Base-by-base conservation (phyloP, 225 moss, liverwort and hornwort genomes). In the Anthoceros angustus region DNA sequence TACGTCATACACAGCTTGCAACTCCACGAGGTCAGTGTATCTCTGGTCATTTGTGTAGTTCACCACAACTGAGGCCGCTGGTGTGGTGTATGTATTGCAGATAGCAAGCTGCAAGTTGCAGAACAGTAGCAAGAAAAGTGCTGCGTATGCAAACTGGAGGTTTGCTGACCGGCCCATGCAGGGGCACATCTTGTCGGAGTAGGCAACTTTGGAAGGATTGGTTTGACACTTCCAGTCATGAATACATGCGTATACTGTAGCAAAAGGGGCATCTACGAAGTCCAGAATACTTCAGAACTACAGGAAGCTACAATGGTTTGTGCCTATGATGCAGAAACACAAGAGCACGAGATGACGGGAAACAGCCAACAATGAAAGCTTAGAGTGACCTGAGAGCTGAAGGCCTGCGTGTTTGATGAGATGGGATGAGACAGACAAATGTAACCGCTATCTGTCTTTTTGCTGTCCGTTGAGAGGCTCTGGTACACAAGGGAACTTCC, bases 1-100 rank as follows among this genome's bases (percentile, higher is more conserved):
- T 65, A 74, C 64, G 64, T 63, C 71, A 65, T 80, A 67, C 7
- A 80, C 74, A 16, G 74, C 77, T 48, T 71, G 74, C 77, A 77
- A 42, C 64, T 80, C 80, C 69, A 71, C 69, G 32, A 73, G 77
- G 63, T 73, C 77, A 42, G 74, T 80, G 45, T 16, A 16, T 46
- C 45, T 46, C 12, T 11, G 12, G 16, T 46, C 10, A 46, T 46
- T 16, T 16, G 45, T 2, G 45, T 46, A 46, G 16, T 46, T 46
- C 45, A 16, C 12, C 11, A 6, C 45, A 1, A 46, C 45, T 46
- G 45, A 46, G 16, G 45, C 16, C 16, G 45, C 45, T 11, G 45
- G 45, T 46, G 45, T 46, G 45, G 45, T 46, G 16, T 46, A 46
- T 16, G 45, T 46, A 16, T 11, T 46, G 45, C 45, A 46, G 45